These are phyloP conservation scores for Mortierella sp. DNA, from an alignment of 371 early-diverging fungal species.

Conservation along the genomic window DNA sequence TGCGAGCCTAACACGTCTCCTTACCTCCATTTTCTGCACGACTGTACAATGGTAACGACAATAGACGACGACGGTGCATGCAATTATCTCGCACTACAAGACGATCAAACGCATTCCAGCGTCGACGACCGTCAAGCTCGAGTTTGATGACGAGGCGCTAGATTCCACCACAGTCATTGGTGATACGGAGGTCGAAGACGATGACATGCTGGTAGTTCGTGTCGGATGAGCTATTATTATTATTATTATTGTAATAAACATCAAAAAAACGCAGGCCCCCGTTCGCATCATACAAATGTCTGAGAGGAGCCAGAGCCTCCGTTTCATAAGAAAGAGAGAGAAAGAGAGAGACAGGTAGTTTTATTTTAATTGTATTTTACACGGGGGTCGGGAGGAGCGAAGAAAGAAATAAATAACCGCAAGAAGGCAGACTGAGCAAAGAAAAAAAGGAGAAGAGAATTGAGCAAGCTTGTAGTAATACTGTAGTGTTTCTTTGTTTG, in stretches of 20 bases:
- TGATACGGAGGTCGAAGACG: constrained; percentile 49
- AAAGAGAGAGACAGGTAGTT: not conserved
- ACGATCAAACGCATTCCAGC: constrained; percentile 22
- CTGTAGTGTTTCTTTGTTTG: not conserved
- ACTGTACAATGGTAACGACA: not conserved
- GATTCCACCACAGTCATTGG: constrained; percentile 29
- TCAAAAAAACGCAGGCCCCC: not conserved
- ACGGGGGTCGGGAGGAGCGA: not conserved
- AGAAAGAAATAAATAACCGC: not conserved
- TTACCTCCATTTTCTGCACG: not conserved
- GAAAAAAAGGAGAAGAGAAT: not conserved
- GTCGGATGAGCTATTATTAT: constrained; percentile 15
- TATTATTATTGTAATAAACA: too few relatives aligned
- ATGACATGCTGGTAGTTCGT: constrained; percentile 48
- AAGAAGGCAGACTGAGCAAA: too few relatives aligned
- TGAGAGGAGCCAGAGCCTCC: constrained; percentile 1
- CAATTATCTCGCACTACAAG: constrained; percentile 38
- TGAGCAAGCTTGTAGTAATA: not conserved
- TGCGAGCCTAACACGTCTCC: not conserved
- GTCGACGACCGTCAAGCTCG: constrained; percentile 22
- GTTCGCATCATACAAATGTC: not conserved
- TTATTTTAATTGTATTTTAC: not conserved
- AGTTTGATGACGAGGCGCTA: constrained; percentile 45
- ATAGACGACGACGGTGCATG: constrained; percentile 35
- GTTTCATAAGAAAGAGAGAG: not conserved